Percentiles rank a stretch among this genome's conserved stretches.
phyloP scores from a whole-genome alignment of 176 grass and related monocot genomes.

The Raddia guianensis region DNA sequence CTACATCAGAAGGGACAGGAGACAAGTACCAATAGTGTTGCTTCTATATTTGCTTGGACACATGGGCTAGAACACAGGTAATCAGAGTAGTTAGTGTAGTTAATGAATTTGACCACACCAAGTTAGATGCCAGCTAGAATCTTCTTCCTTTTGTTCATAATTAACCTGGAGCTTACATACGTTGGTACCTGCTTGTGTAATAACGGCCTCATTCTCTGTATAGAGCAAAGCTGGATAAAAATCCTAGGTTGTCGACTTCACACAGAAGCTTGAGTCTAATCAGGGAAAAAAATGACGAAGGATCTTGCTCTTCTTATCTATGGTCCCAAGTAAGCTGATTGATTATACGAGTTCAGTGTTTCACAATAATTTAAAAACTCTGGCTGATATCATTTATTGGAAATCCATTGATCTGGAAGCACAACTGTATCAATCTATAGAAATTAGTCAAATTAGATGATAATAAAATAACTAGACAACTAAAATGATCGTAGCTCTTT shows the following conservation, averaged over 20 bases:
- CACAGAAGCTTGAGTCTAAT: conserved; percentile 81
- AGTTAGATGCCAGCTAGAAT: background rate
- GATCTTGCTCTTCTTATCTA: conserved; percentile 96
- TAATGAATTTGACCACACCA: background rate
- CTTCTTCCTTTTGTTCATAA: background rate
- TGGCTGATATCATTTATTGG: conserved; percentile 1
- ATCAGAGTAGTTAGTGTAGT: conserved; percentile 21
- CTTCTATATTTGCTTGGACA: conserved; percentile 98
- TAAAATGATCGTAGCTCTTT: conserved; percentile 17
- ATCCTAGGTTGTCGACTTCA: conserved; percentile 72
- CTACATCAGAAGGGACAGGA: conserved; percentile 88
- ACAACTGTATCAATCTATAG: conserved; percentile 12
- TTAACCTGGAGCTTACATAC: background rate
- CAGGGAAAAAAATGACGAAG: conserved; percentile 97
- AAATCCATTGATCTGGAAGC: background rate
- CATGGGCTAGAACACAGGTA: conserved; percentile 93
- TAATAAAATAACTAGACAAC: conserved; percentile 13
- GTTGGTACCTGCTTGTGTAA: conserved; percentile 17
- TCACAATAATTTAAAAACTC: conserved; percentile 32
- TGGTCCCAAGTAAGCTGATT: conserved; percentile 77
- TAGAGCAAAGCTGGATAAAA: conserved; percentile 92
- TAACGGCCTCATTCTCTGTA: conserved; percentile 22
- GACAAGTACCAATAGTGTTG: conserved; percentile 98
- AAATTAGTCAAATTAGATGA: background rate
- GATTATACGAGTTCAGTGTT: conserved; percentile 7